Conservation (phyloP, 2,329 filamentous ascomycete genomes). For the Pseudocercospora crystallina region DNA sequence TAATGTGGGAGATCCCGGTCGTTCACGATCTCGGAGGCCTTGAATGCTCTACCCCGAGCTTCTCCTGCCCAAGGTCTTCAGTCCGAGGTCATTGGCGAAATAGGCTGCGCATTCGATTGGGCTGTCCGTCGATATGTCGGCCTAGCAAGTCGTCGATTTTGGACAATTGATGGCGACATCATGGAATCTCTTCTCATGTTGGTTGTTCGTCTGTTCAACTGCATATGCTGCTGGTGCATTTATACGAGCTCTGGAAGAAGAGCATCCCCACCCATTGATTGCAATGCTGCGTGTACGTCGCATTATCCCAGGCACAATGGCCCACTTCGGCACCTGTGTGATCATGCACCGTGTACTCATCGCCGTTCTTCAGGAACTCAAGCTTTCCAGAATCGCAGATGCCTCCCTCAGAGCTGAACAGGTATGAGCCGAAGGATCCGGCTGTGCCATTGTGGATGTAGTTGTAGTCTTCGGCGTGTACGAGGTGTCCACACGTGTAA, state of each 20-base stretch:
- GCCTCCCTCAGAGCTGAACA: conserved; percentile 11
- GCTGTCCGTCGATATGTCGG: no score
- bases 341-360: conserved; percentile 15
- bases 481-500: conserved; percentile 21
- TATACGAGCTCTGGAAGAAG: conserved; percentile 19
- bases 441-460: conserved; percentile 23
- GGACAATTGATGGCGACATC: no score
- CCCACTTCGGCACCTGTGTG: conserved; percentile 12
- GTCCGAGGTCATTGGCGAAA: no score
- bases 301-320: conserved; percentile 15
- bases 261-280: conserved; percentile 24
- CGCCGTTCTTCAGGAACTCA: conserved; percentile 14
- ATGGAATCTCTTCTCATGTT: no score
- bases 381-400: conserved; percentile 20
- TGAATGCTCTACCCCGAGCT: no score
- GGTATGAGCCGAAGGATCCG: conserved; percentile 6
- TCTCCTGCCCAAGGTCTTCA: no score
- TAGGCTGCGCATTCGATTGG: no score
- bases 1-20: no score
- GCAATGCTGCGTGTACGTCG: conserved; percentile 9
- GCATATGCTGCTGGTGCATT: conserved; percentile 21
- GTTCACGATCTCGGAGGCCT: no score
- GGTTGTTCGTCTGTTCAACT: not conserved
- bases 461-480: conserved; percentile 22
- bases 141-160: no score